Conservation (phyloP, 2,329 filamentous ascomycete genomes). For the Diplocarpon mali region DNA sequence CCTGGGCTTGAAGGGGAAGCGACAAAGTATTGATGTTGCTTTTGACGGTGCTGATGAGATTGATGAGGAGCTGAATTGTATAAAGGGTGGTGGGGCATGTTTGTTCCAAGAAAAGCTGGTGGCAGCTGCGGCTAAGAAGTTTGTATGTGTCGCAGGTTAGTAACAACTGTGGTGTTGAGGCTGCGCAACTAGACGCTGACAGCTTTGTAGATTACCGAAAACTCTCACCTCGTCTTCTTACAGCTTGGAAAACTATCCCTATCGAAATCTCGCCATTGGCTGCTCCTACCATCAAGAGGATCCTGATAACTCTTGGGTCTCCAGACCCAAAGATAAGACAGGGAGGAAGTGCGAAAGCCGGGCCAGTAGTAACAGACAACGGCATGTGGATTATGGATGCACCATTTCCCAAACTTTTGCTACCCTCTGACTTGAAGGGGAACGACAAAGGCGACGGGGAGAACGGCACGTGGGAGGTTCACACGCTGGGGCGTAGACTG, state of each 20-base stretch:
- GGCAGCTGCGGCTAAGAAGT: conserved; percentile 70
- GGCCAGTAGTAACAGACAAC: conserved; percentile 77
- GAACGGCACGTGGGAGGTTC: conserved; percentile 70
- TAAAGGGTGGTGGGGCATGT: conserved; percentile 97
- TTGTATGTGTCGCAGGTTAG: conserved; percentile 75
- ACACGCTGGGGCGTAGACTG: conserved; percentile 59
- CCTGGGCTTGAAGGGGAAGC: conserved; percentile 27
- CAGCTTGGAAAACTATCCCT: conserved; percentile 73
- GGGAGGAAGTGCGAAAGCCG: conserved; percentile 65
- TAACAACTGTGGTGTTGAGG: background rate
- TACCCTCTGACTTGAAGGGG: conserved; percentile 40
- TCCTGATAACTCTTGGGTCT: conserved; percentile 64
- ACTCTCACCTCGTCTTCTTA: conserved; percentile 62
- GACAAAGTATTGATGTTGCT: conserved; percentile 64
- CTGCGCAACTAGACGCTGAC: background rate
- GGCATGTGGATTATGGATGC: conserved; percentile 87
- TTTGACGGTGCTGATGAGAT: conserved; percentile 98
- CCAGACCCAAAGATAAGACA: conserved; percentile 59
- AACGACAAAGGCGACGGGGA: conserved; percentile 40
- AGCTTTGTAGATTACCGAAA: conserved; percentile 71
- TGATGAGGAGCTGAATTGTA: conserved; percentile 87
- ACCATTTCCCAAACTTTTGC: conserved; percentile 65
- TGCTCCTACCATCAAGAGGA: conserved; percentile 62
- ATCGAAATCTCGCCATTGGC: conserved; percentile 88
- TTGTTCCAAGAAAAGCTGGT: conserved; percentile 97